These are phyloP conservation scores for Hypoxylon sp. DNA, from an alignment of 2,329 filamentous ascomycete species.

Conservation along the genomic window DNA sequence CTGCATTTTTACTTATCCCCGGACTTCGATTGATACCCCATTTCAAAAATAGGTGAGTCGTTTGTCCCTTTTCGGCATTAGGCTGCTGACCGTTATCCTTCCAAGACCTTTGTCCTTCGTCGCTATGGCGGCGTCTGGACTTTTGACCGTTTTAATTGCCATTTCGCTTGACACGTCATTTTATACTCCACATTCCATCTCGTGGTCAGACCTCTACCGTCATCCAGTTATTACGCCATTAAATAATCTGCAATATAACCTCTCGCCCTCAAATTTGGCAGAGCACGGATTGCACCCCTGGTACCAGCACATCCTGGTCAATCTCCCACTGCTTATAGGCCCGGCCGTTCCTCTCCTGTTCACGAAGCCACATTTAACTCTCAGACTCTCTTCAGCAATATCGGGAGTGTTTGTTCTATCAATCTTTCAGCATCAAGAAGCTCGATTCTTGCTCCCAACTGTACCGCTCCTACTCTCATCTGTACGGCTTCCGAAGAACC, in stretches of 20 bases:
- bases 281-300: conserved; percentile 83
- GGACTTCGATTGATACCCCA: conserved; percentile 87
- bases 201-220: conserved; percentile 74
- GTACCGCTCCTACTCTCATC: conserved; percentile 84
- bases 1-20: conserved; percentile 90
- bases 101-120: conserved; percentile 72
- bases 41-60: conserved; percentile 81
- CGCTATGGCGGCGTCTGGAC: conserved; percentile 74
- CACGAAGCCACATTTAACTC: conserved; percentile 68
- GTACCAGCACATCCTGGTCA: conserved; percentile 82
- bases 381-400: conserved; percentile 80
- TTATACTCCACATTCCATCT: conserved; percentile 76
- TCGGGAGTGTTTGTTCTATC: conserved; percentile 80
- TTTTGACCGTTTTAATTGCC: conserved; percentile 79
- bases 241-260: conserved; percentile 85
- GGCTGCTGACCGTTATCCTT: conserved; percentile 42
- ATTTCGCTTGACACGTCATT: conserved; percentile 89
- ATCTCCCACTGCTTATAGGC: conserved; percentile 80
- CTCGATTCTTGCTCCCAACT: conserved; percentile 81
- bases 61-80: not conserved
- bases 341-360: conserved; percentile 76
- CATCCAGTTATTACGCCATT: conserved; percentile 81
- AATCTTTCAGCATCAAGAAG: conserved; percentile 83
- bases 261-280: conserved; percentile 77
- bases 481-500: conserved; percentile 73